These are phyloP conservation scores for Kodamaea restingae DNA, from an alignment of 805 yeast genomes.

Conservation along the genomic window DNA sequence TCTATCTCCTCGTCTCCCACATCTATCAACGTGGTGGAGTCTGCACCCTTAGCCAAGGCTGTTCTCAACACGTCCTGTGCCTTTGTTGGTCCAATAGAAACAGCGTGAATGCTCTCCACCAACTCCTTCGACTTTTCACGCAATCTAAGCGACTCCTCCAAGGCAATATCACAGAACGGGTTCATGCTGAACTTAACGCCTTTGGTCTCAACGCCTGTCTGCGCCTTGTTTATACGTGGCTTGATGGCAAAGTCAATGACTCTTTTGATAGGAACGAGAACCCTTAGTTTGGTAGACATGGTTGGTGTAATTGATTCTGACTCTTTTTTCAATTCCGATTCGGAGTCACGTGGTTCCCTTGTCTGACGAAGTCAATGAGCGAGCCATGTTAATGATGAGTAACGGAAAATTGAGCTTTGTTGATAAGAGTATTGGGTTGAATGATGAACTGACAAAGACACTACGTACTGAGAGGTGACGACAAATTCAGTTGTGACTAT, in stretches of 20 bases:
- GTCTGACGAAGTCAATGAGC: too few species aligned
- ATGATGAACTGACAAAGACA: too few species aligned
- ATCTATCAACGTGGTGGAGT: slow-evolving; percentile 76
- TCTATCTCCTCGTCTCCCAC: slow-evolving; percentile 71
- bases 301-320: slow-evolving; percentile 2
- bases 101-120: slow-evolving; percentile 85
- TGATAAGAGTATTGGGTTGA: too few species aligned
- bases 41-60: slow-evolving; percentile 94
- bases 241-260: slow-evolving; percentile 91
- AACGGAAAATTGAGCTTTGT: too few species aligned
- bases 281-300: slow-evolving; percentile 48
- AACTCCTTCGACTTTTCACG: slow-evolving; percentile 58
- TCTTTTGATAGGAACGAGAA: slow-evolving; percentile 91
- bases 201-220: slow-evolving; percentile 78
- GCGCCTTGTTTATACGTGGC: slow-evolving; percentile 86
- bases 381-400: too few species aligned
- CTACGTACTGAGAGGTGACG: too few species aligned
- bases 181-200: slow-evolving; percentile 92
- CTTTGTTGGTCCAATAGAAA: slow-evolving; percentile 82
- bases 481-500: too few species aligned
- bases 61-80: slow-evolving; percentile 84
- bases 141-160: slow-evolving; percentile 87
- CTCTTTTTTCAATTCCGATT: slow-evolving; percentile 2
- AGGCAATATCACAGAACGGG: slow-evolving; percentile 97
- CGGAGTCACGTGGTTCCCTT: slow-evolving; percentile 5